Evolutionary conservation across 306 rosid species (phyloP).

Genomic region (Gillenia trifoliata): DNA sequence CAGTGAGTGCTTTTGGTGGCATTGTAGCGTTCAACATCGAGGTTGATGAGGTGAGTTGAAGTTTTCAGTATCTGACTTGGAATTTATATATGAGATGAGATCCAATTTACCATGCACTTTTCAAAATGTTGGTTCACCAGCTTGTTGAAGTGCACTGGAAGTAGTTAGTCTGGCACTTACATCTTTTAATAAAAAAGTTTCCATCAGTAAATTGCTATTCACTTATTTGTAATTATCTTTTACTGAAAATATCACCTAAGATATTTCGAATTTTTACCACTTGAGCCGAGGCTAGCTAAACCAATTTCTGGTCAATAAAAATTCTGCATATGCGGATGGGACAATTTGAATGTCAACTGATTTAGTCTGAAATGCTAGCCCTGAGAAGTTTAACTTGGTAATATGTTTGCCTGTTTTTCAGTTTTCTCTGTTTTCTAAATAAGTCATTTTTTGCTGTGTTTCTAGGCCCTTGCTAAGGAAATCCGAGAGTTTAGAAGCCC

Average conservation of each 20-base stretch:
- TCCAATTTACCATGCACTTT: neutral
- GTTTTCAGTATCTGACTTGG: neutral
- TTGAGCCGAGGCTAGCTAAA: neutral
- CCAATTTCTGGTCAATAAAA: neutral
- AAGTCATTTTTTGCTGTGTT: neutral
- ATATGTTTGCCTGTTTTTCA: constrained; percentile 2
- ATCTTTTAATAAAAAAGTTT: neutral
- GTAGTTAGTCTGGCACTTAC: neutral
- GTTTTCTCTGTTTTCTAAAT: neutral
- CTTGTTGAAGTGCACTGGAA: neutral
- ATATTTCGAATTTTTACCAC: neutral
- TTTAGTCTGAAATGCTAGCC: neutral
- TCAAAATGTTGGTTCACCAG: neutral
- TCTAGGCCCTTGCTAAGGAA: constrained; percentile 80
- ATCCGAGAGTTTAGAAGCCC: constrained; percentile 90
- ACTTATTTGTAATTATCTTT: too few species aligned
- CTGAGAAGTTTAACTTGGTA: neutral
- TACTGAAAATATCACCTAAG: neutral
- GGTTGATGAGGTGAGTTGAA: constrained; percentile 71
- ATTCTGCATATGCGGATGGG: neutral
- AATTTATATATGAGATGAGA: neutral
- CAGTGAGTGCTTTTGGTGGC: constrained; percentile 97
- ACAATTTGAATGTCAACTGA: neutral
- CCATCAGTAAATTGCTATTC: neutral
- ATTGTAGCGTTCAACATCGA: constrained; percentile 85